Percentiles rank a stretch among this genome's conserved stretches.
Evolutionary conservation across 2,329 filamentous ascomycete species (phyloP).

Genomic region (Calonectria pteridis): DNA sequence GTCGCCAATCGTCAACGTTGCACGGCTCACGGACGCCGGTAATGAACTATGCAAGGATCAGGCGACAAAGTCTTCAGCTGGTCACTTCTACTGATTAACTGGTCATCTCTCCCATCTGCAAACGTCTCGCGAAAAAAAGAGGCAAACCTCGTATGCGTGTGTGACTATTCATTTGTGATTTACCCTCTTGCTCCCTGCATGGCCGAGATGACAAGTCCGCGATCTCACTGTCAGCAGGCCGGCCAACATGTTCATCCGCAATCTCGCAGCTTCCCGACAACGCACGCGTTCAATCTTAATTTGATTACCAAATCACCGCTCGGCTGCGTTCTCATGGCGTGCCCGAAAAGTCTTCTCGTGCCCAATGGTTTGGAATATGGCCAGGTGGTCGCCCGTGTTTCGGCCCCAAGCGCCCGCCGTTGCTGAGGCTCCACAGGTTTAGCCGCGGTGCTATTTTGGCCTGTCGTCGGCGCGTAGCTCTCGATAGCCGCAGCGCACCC

Average conservation of each 20-base stretch:
- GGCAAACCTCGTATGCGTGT: not conserved
- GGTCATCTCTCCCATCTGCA: not conserved
- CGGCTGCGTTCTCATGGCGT: conserved; percentile 6
- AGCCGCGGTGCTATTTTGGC: conserved; percentile 43
- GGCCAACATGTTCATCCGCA: conserved; percentile 14
- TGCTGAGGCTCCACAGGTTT: conserved; percentile 5
- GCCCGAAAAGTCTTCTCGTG: not conserved
- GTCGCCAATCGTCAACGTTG: not conserved
- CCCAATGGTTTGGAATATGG: conserved; percentile 1
- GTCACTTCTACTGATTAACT: not conserved
- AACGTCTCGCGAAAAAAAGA: not conserved
- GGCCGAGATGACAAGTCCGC: not conserved
- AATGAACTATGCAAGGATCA: conserved; percentile 19
- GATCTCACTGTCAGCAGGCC: not conserved
- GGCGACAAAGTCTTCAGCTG: not conserved
- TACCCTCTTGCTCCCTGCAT: not conserved
- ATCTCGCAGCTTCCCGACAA: not conserved
- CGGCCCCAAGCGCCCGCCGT: conserved; percentile 20
- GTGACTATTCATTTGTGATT: not conserved
- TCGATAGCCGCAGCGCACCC: conserved; percentile 24
- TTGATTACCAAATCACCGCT: not conserved
- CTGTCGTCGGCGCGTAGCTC: conserved; percentile 19
- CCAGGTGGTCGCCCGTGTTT: conserved; percentile 18
- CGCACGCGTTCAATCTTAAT: not conserved
- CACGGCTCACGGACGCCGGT: not conserved